Base-by-base conservation (phyloP, 148 eudicot species). In the Camellia sinensis region DNA sequence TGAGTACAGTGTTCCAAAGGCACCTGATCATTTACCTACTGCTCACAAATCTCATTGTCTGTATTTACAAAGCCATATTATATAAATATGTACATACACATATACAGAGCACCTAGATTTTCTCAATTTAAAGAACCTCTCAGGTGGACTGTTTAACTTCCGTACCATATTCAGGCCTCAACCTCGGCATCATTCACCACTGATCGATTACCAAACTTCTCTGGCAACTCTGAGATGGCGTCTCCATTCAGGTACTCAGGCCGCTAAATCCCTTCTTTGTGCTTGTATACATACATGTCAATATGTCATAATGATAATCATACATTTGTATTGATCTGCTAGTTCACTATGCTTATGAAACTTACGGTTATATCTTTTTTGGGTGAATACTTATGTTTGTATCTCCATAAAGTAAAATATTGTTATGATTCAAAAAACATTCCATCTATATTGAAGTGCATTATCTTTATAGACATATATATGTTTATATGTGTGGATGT, bases 221-320 rank as follows among this genome's bases (percentile, higher is more conserved):
- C 79, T 53, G 79, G 70, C 43, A 41, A 44, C 40, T 62, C 79
- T 62, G 19, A 69, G 19, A 76, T 45, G 70, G 69, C 40, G 52
- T 76, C 79, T 62, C 79, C 79, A 3, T 21, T 62, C 68, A 62
- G 79, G 79, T 76, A 76, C n/a, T 21, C 44, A n/a, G 67, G 9
- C 13, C 40, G 46, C 57, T 15, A 12, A 14, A 22, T 29, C 48
- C 65, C 14, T 13, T 56, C 3, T 43, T 37, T 17, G 0, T 43
- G 21, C 46, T 14, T 57, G 13, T 18, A 10, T 41, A 4, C 18
- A n/a, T 75, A 3, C 62, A 21, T 29, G 2, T 18, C 43, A 18
- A 17, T 15, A 9, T 10, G 44, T 2, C 57, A 59, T 1, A 8
- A n/a, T 0, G 22, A 37, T 3, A 17, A 4, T 37, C 19, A 14